phyloP scores from a whole-genome alignment of 495 filamentous ascomycete species.

The Tetracladium marchalianum region DNA sequence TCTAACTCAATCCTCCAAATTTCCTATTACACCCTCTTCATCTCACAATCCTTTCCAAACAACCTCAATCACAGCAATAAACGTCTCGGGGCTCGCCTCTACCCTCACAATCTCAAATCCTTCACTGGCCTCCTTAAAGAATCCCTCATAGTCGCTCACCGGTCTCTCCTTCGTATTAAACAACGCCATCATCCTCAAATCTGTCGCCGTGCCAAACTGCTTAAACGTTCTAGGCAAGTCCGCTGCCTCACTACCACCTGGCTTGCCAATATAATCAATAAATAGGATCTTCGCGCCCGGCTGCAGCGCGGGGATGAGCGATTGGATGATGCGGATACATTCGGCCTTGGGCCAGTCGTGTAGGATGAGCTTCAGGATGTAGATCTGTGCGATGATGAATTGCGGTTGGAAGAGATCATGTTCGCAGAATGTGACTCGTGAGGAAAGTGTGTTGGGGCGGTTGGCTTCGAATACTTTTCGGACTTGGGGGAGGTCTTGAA shows the following conservation, averaged over 20 bases:
- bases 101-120: not conserved
- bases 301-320: constrained; percentile 32
- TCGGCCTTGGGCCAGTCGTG: constrained; percentile 42
- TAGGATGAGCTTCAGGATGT: constrained; percentile 43
- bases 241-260: constrained; percentile 10
- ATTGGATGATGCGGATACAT: constrained; percentile 30
- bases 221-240: constrained; percentile 13
- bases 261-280: constrained; percentile 31
- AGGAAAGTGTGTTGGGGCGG: constrained; percentile 21
- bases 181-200: constrained; percentile 22
- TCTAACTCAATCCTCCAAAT: too few relatives aligned
- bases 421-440: constrained; percentile 31
- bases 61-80: too few relatives aligned
- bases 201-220: constrained; percentile 12
- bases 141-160: constrained; percentile 18
- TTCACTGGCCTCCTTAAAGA: constrained; percentile 14
- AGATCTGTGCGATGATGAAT: constrained; percentile 40
- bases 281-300: constrained; percentile 31
- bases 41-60: too few relatives aligned
- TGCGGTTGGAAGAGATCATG: constrained; percentile 43
- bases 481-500: constrained; percentile 26
- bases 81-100: too few relatives aligned
- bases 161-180: constrained; percentile 23
- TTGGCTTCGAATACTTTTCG: constrained; percentile 19
- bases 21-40: too few relatives aligned